Evolutionary conservation across 257 asterid species (phyloP).

Genomic region (Catharanthus roseus): DNA sequence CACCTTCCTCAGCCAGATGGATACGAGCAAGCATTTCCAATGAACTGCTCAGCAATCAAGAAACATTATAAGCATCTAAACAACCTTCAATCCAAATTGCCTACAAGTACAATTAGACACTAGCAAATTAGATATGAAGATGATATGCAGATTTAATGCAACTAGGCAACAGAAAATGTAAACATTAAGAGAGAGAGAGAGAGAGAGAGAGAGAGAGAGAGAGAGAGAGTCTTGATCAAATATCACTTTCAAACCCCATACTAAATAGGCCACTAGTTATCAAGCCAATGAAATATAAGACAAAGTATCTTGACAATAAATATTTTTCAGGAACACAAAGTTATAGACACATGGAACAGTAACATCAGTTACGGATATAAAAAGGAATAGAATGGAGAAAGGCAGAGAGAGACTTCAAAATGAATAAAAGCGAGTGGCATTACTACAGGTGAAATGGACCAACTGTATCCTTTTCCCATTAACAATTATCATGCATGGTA

Average conservation of each 20-base stretch:
- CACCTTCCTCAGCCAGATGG: conserved; percentile 86
- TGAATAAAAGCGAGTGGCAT: neutral
- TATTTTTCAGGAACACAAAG: neutral
- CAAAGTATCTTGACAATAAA: neutral
- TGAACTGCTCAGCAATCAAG: conserved; percentile 62
- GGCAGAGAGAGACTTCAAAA: neutral
- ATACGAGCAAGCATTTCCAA: conserved; percentile 70
- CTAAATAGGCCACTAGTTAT: neutral
- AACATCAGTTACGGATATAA: neutral
- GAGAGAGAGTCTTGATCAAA: neutral
- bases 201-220: too few relatives aligned
- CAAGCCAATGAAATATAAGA: neutral
- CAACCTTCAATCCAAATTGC: neutral
- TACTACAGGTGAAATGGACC: neutral
- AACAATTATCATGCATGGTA: neutral
- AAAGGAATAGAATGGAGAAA: neutral
- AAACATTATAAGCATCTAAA: conserved; percentile 19
- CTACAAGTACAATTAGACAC: neutral
- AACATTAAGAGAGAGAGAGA: neutral
- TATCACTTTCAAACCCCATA: conserved; percentile 1
- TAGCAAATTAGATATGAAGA: neutral
- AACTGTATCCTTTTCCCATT: conserved; percentile 3
- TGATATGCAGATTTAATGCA: neutral
- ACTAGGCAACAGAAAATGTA: neutral
- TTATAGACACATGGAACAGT: neutral